Percentiles rank a stretch among this genome's conserved stretches.
phyloP scores from a whole-genome alignment of 129 eudicot species.

The Centaurea solstitialis region DNA sequence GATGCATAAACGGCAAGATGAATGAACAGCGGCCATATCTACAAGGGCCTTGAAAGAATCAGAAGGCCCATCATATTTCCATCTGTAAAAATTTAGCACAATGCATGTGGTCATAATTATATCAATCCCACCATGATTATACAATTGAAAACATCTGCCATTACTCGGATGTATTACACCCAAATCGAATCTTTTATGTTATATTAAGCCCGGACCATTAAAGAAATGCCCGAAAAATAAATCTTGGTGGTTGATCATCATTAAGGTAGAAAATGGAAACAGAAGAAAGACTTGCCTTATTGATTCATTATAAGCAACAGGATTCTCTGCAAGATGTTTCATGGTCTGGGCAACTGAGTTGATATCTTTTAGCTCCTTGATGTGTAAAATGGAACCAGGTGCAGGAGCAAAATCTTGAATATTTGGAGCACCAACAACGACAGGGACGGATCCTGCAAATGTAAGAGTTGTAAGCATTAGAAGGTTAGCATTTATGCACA shows the following conservation, averaged over 20 bases:
- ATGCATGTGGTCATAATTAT: neutral
- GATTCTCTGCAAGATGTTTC: slow-evolving; percentile 79
- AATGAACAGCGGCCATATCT: slow-evolving; percentile 99
- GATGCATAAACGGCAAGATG: slow-evolving; percentile 93
- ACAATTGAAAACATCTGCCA: too few relatives aligned
- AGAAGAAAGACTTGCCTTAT: slow-evolving; percentile 48
- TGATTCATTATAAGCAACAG: slow-evolving; percentile 72
- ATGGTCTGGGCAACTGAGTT: slow-evolving; percentile 65
- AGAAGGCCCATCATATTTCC: slow-evolving; percentile 96
- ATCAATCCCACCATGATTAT: neutral
- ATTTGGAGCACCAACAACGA: slow-evolving; percentile 96
- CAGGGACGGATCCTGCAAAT: slow-evolving; percentile 75
- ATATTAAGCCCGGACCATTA: too few relatives aligned
- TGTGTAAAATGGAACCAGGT: slow-evolving; percentile 72
- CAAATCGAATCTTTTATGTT: neutral
- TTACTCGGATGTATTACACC: neutral
- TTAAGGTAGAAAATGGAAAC: neutral
- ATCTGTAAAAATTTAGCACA: slow-evolving; percentile 40
- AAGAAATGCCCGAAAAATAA: too few relatives aligned
- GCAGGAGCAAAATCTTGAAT: slow-evolving; percentile 95
- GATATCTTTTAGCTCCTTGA: slow-evolving; percentile 70
- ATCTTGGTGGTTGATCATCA: neutral
- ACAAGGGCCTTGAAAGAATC: slow-evolving; percentile 97
- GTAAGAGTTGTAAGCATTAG: neutral
- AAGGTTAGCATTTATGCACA: neutral